These are phyloP conservation scores for Verticillium isaacii DNA, from an alignment of 2,329 filamentous ascomycete genomes.

Conservation along the genomic window DNA sequence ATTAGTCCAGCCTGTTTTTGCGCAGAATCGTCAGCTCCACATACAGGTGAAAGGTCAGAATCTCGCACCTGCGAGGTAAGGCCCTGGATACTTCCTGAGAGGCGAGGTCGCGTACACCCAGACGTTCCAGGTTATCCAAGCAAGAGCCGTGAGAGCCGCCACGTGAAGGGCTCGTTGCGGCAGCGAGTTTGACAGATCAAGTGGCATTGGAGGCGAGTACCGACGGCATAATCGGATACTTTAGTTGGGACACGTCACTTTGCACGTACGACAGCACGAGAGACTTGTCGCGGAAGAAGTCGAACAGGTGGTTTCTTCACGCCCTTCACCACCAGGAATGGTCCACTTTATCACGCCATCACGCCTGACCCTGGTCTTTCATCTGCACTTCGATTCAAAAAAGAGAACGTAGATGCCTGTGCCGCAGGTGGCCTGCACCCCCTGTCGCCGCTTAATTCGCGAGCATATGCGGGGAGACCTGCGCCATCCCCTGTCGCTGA, in stretches of 20 bases:
- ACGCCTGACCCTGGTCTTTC: background rate
- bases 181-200: background rate
- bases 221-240: background rate
- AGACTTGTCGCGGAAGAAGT: background rate
- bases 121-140: background rate
- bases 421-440: background rate
- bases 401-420: background rate
- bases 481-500: background rate
- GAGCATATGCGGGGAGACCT: background rate
- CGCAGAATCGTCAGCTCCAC: background rate
- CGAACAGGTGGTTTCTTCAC: background rate
- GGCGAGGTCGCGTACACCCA: conserved; percentile 11
- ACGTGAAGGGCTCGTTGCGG: background rate
- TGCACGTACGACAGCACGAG: background rate
- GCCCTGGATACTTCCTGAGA: conserved; percentile 25
- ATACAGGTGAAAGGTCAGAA: too few relatives aligned
- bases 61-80: conserved; percentile 22
- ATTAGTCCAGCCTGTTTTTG: background rate
- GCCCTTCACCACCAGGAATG: background rate
- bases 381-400: background rate
- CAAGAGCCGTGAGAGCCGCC: background rate
- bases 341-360: background rate
- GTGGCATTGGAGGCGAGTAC: background rate
- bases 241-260: background rate
- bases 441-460: background rate